Evolutionary conservation across 108 stramenopile genomes (phyloP).

Genomic region (Craspedostauros australis): DNA sequence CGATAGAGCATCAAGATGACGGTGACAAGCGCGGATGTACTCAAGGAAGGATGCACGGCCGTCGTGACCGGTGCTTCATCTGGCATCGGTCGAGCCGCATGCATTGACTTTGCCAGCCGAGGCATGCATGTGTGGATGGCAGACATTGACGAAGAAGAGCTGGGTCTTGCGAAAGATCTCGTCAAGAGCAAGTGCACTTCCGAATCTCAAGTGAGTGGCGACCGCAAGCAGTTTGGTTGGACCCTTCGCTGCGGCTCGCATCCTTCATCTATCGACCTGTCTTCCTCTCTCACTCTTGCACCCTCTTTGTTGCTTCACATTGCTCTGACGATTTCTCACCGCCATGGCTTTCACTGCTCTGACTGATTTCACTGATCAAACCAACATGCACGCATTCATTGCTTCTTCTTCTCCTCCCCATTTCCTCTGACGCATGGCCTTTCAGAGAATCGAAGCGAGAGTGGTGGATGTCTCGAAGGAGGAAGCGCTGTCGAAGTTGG

Average conservation of each 20-base stretch:
- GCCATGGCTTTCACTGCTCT: no score
- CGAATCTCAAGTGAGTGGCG: slow-evolving; percentile 2
- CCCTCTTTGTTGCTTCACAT: background rate
- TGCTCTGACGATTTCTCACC: background rate
- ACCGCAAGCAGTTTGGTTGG: no score
- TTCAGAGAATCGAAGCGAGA: slow-evolving; percentile 12
- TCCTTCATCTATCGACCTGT: no score
- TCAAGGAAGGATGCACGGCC: slow-evolving; percentile 29
- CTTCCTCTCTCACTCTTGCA: no score
- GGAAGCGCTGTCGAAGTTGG: slow-evolving; percentile 14
- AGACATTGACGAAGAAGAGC: slow-evolving; percentile 39
- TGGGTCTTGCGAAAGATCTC: slow-evolving; percentile 20
- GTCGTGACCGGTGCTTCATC: slow-evolving; percentile 37
- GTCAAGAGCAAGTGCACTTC: slow-evolving; percentile 3
- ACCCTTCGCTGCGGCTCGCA: no score
- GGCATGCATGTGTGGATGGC: slow-evolving; percentile 54
- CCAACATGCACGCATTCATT: background rate
- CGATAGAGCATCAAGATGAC: no score
- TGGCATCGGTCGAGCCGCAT: slow-evolving; percentile 42
- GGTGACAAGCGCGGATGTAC: no score
- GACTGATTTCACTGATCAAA: background rate
- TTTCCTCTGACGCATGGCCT: no score
- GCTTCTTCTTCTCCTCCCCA: no score
- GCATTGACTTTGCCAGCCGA: slow-evolving; percentile 25
- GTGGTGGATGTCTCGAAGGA: slow-evolving; percentile 34